Base-by-base conservation (phyloP, 768 basidiomycete genomes). In the Amanita exitialis region DNA sequence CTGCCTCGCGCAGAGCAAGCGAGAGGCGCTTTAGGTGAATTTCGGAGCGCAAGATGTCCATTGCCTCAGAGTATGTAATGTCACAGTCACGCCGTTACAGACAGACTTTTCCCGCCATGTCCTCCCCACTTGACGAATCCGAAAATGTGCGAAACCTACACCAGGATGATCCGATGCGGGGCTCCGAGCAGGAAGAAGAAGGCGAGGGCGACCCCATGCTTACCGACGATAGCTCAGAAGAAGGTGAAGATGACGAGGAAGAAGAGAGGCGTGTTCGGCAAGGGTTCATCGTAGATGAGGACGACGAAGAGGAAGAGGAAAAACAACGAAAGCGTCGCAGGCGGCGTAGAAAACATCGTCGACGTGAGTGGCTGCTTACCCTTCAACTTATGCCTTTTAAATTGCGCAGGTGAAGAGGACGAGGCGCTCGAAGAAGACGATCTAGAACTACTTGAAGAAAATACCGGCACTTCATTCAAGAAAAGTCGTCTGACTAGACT, bases 391-490 rank as follows among this genome's bases (percentile, higher is more conserved):
- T 35, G 16, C 32, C 42, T n/a, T n/a, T 34, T 9, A 51, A 56
- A 35, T 36, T 52, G 45, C 51, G 25, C 34, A 65, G 71, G 70
- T 59, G 71, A 75, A 56, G 77, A 80, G 53, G 79, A 80, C 49
- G 82, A 86, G 56, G 82, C 70, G 13, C 67, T 98, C 45, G 93
- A 96, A 56, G 96, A 97, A 30, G 96, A 98, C 58, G 96, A 98
- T 64, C 66, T 98, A 44, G 94, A 92, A 25, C 58, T 79, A 74
- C 82, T 72, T 75, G 96, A 74, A 57, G 95, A 95, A 61, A 97
- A 96, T 58, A 91, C 90, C 9, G 93, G 95, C 8, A 75, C 79
- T 3, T 76, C 82, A 2, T 86, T 87, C 66, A 79, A 82, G 62
- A 81, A 80, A 59, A 69, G 66, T 53, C 78, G 83, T 48, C 68